Conservation (phyloP, 306 rosid genomes). For the Cucumis melo region DNA sequence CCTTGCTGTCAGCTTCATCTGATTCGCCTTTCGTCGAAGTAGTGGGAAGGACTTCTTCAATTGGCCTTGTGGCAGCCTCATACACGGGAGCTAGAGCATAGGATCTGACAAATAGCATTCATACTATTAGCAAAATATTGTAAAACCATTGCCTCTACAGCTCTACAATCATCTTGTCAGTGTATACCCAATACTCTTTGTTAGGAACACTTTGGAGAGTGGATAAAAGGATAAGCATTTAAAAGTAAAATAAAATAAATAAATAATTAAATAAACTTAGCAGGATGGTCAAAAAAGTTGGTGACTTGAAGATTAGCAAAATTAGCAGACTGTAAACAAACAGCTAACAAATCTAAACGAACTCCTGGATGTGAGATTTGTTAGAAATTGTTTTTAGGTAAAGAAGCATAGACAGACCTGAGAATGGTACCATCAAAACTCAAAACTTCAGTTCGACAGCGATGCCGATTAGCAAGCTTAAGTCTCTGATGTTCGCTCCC, state of each 20-base stretch:
- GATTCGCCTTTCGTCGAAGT: conserved; percentile 38
- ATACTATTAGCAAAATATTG: not conserved
- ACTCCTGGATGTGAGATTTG: not conserved
- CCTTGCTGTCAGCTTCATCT: conserved; percentile 74
- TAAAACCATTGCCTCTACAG: not conserved
- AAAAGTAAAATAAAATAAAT: too few species aligned
- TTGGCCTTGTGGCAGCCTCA: conserved; percentile 44
- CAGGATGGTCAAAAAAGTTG: not conserved
- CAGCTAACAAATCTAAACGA: not conserved
- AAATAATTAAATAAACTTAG: too few species aligned
- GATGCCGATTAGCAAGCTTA: conserved; percentile 60
- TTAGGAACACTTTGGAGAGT: not conserved
- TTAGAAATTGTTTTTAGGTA: not conserved
- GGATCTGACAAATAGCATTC: conserved; percentile 54
- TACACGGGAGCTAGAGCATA: conserved; percentile 41
- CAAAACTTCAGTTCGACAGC: conserved; percentile 63
- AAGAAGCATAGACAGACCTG: conserved; percentile 42
- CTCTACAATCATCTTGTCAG: not conserved
- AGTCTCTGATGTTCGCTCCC: conserved; percentile 47
- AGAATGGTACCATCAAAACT: conserved; percentile 84
- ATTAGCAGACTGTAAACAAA: not conserved
- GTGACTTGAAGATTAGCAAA: not conserved
- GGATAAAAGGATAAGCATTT: not conserved
- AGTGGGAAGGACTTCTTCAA: conserved; percentile 32
- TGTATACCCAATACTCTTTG: not conserved